phyloP scores from a whole-genome alignment of 345 rosid species.

The Acer negundo region DNA sequence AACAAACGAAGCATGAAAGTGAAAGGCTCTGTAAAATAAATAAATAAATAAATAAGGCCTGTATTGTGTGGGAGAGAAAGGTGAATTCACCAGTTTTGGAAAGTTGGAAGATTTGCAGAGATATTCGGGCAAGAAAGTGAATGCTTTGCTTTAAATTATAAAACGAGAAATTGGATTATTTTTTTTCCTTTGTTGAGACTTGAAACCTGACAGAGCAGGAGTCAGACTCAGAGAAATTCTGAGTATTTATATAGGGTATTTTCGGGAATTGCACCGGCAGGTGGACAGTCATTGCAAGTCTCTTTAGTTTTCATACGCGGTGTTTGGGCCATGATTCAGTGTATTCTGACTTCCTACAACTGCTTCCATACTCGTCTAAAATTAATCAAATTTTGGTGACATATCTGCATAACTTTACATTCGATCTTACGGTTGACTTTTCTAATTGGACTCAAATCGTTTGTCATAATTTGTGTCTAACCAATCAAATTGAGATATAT shows the following conservation, averaged over 20 bases:
- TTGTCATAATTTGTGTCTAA: no score
- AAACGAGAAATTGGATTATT: not conserved
- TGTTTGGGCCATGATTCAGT: not conserved
- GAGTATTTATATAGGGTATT: slow-evolving; percentile 10
- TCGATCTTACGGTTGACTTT: no score
- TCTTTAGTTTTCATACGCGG: slow-evolving; percentile 26
- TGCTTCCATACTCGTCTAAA: not conserved
- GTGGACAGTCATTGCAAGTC: no score
- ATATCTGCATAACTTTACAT: no score
- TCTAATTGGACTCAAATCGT: no score
- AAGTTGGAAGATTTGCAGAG: not conserved
- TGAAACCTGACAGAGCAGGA: not conserved
- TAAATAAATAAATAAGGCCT: no score
- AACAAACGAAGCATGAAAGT: not conserved
- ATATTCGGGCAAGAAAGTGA: not conserved
- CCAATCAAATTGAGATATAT: no score
- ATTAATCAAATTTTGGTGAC: no score
- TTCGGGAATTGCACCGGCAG: slow-evolving; percentile 11
- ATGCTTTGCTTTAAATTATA: no score
- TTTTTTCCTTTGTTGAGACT: not conserved
- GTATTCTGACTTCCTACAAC: not conserved
- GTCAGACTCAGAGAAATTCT: not conserved
- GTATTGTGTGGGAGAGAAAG: not conserved
- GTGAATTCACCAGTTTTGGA: slow-evolving; percentile 1
- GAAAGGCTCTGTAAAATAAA: not conserved